Conservation (phyloP, 495 filamentous ascomycete genomes). For the Aspergillus conjunctus region DNA sequence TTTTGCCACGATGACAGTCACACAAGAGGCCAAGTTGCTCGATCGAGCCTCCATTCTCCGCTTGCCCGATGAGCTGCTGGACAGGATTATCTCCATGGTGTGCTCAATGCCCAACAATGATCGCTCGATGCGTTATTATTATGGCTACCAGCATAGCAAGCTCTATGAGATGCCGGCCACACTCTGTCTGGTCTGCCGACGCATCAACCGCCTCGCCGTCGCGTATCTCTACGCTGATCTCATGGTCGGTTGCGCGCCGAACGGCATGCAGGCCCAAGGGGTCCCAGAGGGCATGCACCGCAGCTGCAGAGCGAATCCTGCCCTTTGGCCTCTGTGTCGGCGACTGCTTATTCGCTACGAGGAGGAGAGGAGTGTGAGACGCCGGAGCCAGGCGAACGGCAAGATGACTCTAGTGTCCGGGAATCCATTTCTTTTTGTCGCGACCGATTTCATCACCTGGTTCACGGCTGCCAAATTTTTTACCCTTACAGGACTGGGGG, state of each 20-base stretch:
- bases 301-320: not conserved
- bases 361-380: not conserved
- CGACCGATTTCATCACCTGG: constrained; percentile 2
- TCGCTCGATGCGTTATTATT: not conserved
- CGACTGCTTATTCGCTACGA: not conserved
- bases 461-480: not conserved
- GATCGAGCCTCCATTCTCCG: not conserved
- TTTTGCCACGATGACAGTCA: not conserved
- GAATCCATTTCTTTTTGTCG: not conserved
- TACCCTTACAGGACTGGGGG: not conserved
- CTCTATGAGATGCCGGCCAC: not conserved
- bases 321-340: constrained; percentile 5
- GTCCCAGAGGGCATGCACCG: constrained; percentile 1
- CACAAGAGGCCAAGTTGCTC: not conserved
- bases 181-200: constrained; percentile 7
- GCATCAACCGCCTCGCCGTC: constrained; percentile 3
- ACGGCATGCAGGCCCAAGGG: not conserved
- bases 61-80: constrained; percentile 9
- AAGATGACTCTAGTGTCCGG: too few species aligned
- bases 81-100: constrained; percentile 5
- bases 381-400: too few species aligned
- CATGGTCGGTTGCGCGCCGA: not conserved
- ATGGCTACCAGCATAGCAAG: not conserved
- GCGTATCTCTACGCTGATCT: constrained; percentile 9
- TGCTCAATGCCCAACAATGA: not conserved